Evolutionary conservation across 345 rosid genomes (phyloP), one percentile per base, ranked within the genome.

Genomic region (Dipteronia dyeriana): DNA sequence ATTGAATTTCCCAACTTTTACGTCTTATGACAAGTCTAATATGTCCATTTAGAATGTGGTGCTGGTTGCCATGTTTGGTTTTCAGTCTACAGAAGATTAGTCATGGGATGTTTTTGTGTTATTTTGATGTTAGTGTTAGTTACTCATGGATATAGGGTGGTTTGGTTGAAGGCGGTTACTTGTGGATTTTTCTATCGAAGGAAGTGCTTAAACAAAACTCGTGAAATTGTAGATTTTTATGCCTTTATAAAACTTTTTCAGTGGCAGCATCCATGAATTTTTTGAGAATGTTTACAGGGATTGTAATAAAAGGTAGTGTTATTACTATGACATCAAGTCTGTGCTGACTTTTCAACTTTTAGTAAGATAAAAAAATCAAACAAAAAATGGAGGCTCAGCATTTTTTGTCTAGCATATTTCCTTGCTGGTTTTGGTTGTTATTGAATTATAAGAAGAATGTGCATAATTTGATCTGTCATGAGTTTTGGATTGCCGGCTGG

Each of bases 41-140:
- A n/a, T 8, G 72, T 10, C 34, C 1, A 11, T 11, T 23, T 68
- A n/a, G 49, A 23, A 20, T 23, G 17, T 68, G 53, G 14, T 68
- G 16, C 34, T 68, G 22, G n/a, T 22, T 22, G 29, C 31, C 16
- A 13, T 65, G 17, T 31, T 65, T 65, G 22, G 39, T 29, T 34
- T 65, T 5, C 19, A 7, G 10, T 65, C 8, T 29, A 2, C 6
- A 64, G 31, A 2, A 9, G 34, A 61, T n/a, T 59, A 26, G 49
- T 45, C 49, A 45, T 45, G 49, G 49, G 49, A 45, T 22, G 3
- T 53, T 53, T 14, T 51, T 51, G 17, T 51, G 57, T 13, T 64
- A 17, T 64, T 64, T 64, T 64, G n/a, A 29, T 64, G 43, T 64
- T 64, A 17, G 38, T 67, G 25, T 43, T 22, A 69, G 73, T 49